Percentiles rank a stretch among this genome's conserved stretches.
These are phyloP conservation scores for Rhodotorula sphaerocarpa DNA, from an alignment of 768 basidiomycete species.

Conservation along the genomic window DNA sequence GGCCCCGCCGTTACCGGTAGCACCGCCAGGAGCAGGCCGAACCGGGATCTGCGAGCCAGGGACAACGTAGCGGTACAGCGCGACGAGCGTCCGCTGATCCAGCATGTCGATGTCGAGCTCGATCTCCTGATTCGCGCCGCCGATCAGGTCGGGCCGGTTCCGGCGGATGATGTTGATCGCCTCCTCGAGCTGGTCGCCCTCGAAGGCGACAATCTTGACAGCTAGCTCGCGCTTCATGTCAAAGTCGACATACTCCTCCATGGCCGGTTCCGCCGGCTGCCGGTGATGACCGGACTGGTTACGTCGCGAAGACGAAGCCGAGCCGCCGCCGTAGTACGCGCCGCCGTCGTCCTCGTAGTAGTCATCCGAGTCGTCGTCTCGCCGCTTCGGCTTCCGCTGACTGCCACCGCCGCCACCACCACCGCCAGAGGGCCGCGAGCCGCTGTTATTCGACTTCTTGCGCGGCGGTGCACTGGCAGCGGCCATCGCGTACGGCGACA, in stretches of 20 bases:
- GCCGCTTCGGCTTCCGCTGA: constrained; percentile 29
- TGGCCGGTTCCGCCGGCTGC: constrained; percentile 27
- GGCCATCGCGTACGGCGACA: constrained; percentile 8
- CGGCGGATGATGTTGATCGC: constrained; percentile 94
- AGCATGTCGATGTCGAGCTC: constrained; percentile 94
- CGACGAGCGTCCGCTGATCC: constrained; percentile 74
- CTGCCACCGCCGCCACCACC: constrained; percentile 18
- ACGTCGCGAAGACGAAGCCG: constrained; percentile 3
- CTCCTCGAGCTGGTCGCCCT: constrained; percentile 71
- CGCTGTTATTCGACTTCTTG: constrained; percentile 2
- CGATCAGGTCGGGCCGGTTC: constrained; percentile 83
- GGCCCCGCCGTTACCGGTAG: constrained; percentile 24
- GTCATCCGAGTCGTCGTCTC: constrained; percentile 30
- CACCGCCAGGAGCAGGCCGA: constrained; percentile 41
- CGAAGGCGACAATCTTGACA: constrained; percentile 79
- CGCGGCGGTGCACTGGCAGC: constrained; percentile 3
- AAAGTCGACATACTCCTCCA: constrained; percentile 55
- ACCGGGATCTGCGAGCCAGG: constrained; percentile 43
- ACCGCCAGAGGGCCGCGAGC: neutral
- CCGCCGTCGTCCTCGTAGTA: constrained; percentile 36
- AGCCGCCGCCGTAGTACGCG: constrained; percentile 22
- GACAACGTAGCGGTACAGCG: constrained; percentile 84
- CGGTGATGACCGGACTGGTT: neutral
- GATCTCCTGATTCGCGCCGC: constrained; percentile 74
- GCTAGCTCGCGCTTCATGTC: constrained; percentile 98